A percentile compares a stretch with the other conserved stretches of the same genome.
Conservation (phyloP, 2,329 filamentous ascomycete genomes). For the Fusarium agapanthi region DNA sequence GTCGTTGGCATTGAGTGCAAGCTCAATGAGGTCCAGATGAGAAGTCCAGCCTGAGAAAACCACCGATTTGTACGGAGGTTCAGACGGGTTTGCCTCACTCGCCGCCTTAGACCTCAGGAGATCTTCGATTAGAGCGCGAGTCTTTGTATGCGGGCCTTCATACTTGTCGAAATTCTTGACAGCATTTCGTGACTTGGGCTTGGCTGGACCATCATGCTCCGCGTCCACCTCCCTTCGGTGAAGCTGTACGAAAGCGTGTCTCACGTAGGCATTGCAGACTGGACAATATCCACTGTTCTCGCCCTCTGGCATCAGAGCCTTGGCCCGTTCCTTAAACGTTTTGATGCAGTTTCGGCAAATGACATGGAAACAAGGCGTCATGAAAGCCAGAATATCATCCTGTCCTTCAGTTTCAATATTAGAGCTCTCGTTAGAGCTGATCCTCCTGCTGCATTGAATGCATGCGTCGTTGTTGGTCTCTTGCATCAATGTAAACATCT, state of each 20-base stretch:
- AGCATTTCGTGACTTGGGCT: constrained; percentile 43
- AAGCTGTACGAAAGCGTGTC: constrained; percentile 73
- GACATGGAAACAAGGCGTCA: constrained; percentile 89
- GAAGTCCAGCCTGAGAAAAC: constrained; percentile 97
- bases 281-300: constrained; percentile 66
- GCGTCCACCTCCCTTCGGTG: constrained; percentile 66
- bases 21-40: constrained; percentile 90
- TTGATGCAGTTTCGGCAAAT: constrained; percentile 80
- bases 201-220: constrained; percentile 63
- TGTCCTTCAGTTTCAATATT: constrained; percentile 67
- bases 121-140: constrained; percentile 79
- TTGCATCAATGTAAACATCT: constrained; percentile 84
- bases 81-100: constrained; percentile 66
- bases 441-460: constrained; percentile 71
- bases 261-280: constrained; percentile 72
- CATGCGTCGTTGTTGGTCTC: constrained; percentile 83
- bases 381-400: constrained; percentile 75
- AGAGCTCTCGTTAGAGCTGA: constrained; percentile 65
- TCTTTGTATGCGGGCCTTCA: constrained; percentile 90
- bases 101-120: constrained; percentile 71
- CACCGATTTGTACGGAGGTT: constrained; percentile 88
- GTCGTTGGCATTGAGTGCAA: constrained; percentile 73
- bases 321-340: constrained; percentile 63
- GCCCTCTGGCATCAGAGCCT: constrained; percentile 48
- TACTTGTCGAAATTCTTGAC: constrained; percentile 75